phyloP scores from a whole-genome alignment of 768 basidiomycete genomes.

The Sistotremastrum niveocremeum region DNA sequence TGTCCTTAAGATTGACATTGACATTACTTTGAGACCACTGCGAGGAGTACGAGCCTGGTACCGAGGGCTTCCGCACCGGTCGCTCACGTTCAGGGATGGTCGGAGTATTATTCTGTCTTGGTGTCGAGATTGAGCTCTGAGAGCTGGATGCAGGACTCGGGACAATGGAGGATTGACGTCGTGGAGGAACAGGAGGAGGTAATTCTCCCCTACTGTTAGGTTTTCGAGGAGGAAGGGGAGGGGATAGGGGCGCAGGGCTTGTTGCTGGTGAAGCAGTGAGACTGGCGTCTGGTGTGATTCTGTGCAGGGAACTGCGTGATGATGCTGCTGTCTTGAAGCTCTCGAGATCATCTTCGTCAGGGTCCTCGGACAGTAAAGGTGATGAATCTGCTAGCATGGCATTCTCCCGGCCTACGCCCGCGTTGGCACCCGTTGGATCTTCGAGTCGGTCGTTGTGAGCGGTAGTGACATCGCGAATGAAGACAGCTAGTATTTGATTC shows the following conservation, averaged over 20 bases:
- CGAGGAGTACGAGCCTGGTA: not conserved
- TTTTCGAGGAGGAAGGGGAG: no score
- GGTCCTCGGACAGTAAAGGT: not conserved
- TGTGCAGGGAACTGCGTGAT: not conserved
- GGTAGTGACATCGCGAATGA: slow-evolving; percentile 62
- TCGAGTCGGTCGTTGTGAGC: slow-evolving; percentile 27
- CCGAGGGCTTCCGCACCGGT: not conserved
- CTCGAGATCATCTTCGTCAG: not conserved
- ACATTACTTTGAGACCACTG: not conserved
- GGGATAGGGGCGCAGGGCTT: no score
- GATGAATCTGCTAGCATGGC: not conserved
- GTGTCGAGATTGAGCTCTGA: not conserved
- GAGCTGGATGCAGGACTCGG: not conserved
- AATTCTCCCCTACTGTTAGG: no score
- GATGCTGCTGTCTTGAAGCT: slow-evolving; percentile 2
- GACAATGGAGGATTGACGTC: slow-evolving; percentile 1
- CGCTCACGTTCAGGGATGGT: not conserved
- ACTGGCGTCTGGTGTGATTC: not conserved
- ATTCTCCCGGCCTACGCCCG: not conserved
- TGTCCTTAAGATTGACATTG: slow-evolving; percentile 1
- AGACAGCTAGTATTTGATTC: slow-evolving; percentile 60
- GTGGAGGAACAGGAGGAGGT: not conserved
- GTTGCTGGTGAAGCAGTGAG: not conserved
- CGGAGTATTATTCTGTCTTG: not conserved
- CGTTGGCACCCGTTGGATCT: slow-evolving; percentile 45